Evolutionary conservation across 106 monocot genomes (phyloP), one percentile per base, ranked within the genome.

Genomic region (Xerophyta viscosa): DNA sequence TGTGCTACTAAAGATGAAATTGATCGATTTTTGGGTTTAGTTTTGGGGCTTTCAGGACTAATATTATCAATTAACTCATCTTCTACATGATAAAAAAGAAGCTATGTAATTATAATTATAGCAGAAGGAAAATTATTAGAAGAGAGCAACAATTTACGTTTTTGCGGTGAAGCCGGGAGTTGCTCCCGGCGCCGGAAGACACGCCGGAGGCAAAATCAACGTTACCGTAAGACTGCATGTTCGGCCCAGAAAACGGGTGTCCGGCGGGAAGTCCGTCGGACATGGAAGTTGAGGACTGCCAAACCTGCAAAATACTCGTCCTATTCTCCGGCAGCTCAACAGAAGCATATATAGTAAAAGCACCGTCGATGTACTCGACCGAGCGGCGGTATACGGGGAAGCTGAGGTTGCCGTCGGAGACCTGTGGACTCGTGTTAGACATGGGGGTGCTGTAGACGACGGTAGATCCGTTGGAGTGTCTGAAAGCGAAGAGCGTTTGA

Each of bases 401-500:
- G 42, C 52, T 62, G 20, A 74, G 22, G 0, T 30, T 36, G 3
- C 46, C 66, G 17, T 52, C 37, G 20, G 4, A 14, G 60, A 74
- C 37, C 17, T 28, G 9, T 1, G 66, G 70, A 37, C 0, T 1
- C 21, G 28, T 26, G 62, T 20, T 5, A 13, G 17, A 4, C 27
- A 80, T 48, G 8, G 57, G 17, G 12, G 56, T 62, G 27, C 73
- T 24, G 72, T 52, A 76, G 23, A 76, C 65, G 9, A 51, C 29
- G 12, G 63, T 25, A 23, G 63, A 13, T 10, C 65, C 58, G 59
- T 24, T 13, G 50, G 61, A 20, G 44, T 44, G 54, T 11, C 41
- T 57, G 41, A 71, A 77, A 50, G 83, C 92, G 58, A 92, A 37
- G 55, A 92, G 42, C 25, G 80, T 77, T 48, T 87, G 80, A 1